Evolutionary conservation across 177 flowering plant species (phyloP).

Genomic region (Vitis hybrid): DNA sequence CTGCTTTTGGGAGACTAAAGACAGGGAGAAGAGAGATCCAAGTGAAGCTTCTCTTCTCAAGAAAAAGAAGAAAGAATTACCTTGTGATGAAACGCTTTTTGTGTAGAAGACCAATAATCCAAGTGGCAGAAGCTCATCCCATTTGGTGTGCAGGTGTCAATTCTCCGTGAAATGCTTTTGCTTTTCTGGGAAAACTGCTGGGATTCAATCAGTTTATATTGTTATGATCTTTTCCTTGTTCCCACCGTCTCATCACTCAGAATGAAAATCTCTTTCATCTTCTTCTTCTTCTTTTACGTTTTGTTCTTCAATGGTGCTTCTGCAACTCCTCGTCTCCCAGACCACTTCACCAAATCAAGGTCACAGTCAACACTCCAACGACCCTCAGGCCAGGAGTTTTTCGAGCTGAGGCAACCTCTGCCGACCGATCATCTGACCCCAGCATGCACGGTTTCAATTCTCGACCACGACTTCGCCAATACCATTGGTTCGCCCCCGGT

Average conservation of each 20-base stretch:
- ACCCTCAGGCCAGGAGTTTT: constrained; percentile 16
- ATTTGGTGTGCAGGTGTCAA: no score
- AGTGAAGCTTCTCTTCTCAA: no score
- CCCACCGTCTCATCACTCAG: background rate
- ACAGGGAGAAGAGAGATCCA: no score
- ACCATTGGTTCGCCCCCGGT: constrained; percentile 61
- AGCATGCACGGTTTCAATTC: constrained; percentile 44
- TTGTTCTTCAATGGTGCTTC: constrained; percentile 2
- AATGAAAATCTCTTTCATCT: background rate
- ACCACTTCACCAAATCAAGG: constrained; percentile 26
- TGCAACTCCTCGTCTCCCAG: constrained; percentile 16
- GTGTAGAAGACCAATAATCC: no score
- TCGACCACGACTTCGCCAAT: constrained; percentile 65
- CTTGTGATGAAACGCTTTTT: no score
- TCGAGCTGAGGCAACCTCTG: constrained; percentile 47
- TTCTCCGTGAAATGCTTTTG: no score
- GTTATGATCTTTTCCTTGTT: no score
- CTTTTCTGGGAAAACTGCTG: no score
- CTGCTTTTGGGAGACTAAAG: no score
- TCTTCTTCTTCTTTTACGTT: constrained; percentile 15
- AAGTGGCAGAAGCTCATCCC: no score
- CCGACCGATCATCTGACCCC: constrained; percentile 43
- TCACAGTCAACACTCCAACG: background rate
- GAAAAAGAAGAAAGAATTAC: no score
- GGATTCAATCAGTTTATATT: no score